These are phyloP conservation scores for Hemerocallis citrina DNA, from an alignment of 106 monocot species.

Conservation along the genomic window DNA sequence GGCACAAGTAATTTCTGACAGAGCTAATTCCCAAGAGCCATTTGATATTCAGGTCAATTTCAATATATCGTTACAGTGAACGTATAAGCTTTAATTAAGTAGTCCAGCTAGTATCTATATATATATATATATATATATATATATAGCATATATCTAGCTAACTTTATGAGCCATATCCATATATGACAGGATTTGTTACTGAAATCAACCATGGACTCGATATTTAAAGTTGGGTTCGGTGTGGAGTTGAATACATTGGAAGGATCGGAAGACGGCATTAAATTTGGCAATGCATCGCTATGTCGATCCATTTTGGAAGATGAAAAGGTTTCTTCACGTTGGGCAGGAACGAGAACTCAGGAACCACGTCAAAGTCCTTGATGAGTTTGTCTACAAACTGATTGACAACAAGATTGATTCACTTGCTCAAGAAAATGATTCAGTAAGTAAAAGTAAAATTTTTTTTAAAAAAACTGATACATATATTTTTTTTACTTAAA, in stretches of 20 bases:
- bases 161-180: not conserved
- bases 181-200: slow-evolving; percentile 30
- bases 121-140: no score
- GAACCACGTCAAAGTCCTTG: slow-evolving; percentile 21
- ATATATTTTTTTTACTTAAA: not conserved
- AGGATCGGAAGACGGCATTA: slow-evolving; percentile 22
- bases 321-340: slow-evolving; percentile 32
- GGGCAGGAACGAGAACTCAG: slow-evolving; percentile 38
- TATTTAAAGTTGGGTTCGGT: slow-evolving; percentile 52
- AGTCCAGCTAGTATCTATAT: no score
- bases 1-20: slow-evolving; percentile 11
- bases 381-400: slow-evolving; percentile 36
- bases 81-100: no score
- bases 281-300: slow-evolving; percentile 27
- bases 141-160: no score
- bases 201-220: slow-evolving; percentile 48
- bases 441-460: slow-evolving; percentile 4
- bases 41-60: slow-evolving; percentile 41
- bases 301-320: slow-evolving; percentile 45
- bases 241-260: slow-evolving; percentile 24
- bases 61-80: no score
- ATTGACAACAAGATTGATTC: slow-evolving; percentile 21
- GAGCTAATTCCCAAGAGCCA: slow-evolving; percentile 10
- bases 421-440: not conserved
- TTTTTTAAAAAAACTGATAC: not conserved